Evolutionary conservation across 257 asterid genomes (phyloP).

Genomic region (Salvia miltiorrhiza): DNA sequence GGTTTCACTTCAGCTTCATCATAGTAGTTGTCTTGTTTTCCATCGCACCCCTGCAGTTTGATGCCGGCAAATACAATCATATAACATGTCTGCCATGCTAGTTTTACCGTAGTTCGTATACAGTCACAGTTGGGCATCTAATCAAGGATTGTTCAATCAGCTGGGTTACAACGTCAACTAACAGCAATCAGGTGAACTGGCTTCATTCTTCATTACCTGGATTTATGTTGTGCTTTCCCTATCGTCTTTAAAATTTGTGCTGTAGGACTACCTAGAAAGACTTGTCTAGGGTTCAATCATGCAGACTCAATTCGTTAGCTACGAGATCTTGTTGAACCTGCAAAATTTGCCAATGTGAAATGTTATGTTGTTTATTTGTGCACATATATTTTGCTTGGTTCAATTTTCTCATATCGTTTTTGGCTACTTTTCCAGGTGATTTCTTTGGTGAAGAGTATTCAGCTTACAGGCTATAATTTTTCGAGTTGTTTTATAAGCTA

Average conservation of each 20-base stretch:
- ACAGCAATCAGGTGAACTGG: constrained; percentile 9
- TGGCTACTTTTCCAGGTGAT: background rate
- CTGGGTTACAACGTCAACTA: background rate
- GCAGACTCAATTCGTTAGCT: background rate
- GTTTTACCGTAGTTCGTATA: background rate
- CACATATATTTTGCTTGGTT: background rate
- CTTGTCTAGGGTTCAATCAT: background rate
- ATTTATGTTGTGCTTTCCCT: background rate
- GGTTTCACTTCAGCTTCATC: too few species aligned
- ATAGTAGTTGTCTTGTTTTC: background rate
- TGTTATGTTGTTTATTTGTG: background rate
- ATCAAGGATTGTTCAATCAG: background rate
- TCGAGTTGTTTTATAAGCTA: too few species aligned
- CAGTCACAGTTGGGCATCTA: background rate
- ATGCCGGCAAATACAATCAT: background rate
- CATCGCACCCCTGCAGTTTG: background rate
- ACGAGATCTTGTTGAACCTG: background rate
- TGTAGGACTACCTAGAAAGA: background rate
- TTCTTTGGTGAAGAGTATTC: background rate
- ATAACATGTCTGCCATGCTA: background rate
- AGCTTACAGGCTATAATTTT: too few species aligned
- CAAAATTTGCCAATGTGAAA: background rate
- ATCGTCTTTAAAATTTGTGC: background rate
- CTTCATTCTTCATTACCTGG: background rate
- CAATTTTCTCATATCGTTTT: background rate